These are phyloP conservation scores for Hyaloscypha hepaticicola DNA, from an alignment of 495 filamentous ascomycete genomes.

Conservation along the genomic window DNA sequence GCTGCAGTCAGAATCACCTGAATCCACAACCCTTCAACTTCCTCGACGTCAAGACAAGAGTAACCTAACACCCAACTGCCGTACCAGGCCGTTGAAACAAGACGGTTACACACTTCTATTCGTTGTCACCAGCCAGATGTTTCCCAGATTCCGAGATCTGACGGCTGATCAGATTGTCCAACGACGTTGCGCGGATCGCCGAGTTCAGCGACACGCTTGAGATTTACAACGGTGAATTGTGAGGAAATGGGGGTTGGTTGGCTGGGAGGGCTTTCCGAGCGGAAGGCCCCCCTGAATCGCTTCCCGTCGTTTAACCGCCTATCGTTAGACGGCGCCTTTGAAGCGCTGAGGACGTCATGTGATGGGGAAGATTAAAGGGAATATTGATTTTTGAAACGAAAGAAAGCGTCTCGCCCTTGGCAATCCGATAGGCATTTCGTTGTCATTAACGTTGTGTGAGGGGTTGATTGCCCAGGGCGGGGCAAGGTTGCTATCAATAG, in stretches of 20 bases:
- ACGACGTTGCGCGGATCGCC: conserved; percentile 1
- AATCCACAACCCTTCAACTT: background rate
- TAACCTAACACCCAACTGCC: conserved; percentile 4
- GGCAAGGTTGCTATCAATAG: no score
- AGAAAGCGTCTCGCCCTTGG: background rate
- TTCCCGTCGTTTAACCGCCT: background rate
- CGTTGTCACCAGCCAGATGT: conserved; percentile 6
- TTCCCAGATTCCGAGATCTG: conserved; percentile 5
- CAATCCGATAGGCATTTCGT: background rate
- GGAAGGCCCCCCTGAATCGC: background rate
- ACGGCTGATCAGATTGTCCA: background rate
- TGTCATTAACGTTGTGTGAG: no score
- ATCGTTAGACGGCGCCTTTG: background rate
- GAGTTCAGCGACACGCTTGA: conserved; percentile 3
- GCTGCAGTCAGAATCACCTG: background rate
- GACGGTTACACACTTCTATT: conserved; percentile 13
- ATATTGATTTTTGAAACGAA: background rate
- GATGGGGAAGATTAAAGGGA: background rate
- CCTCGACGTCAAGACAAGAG: background rate
- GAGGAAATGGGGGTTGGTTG: conserved; percentile 6
- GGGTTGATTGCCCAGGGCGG: no score
- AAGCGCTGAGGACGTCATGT: background rate
- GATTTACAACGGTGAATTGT: background rate
- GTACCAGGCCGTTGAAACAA: conserved; percentile 12
- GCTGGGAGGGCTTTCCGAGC: conserved; percentile 4